Base-by-base conservation (phyloP, 305 asterid genomes). In the Fraxinus latifolia region DNA sequence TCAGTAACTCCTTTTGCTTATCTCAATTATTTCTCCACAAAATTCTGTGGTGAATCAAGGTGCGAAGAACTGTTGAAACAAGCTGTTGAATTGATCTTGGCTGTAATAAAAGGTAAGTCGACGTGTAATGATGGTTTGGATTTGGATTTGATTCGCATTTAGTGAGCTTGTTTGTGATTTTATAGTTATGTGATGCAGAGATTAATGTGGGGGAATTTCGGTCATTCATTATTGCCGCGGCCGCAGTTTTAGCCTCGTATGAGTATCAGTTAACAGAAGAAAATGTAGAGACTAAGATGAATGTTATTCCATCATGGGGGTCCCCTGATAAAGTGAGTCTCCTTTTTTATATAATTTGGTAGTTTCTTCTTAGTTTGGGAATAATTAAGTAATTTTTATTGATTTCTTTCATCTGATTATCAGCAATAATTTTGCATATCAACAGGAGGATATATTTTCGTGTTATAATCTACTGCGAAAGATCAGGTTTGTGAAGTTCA, bases 211-310 rank as follows among this genome's bases (percentile, higher is more conserved):
- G 78, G 21, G 89, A 84, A 74, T 77, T 53, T 76, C 89, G 81
- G 60, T 89, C 91, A 17, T 88, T 90, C 3, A 29, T 90, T 55
- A 19, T 89, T 78, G 90, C 93, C 5, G 93, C 90, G 2, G 93
- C 90, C 0, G 90, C 93, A 32, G 86, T 90, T 11, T 82, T 90
- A 82, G 91, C 91, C 6, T 87, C 91, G 7, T 81, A 34, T 60
- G 90, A 86, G 85, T 27, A 68, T 83, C 81, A 82, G 67, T 78
- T 87, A 62, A 82, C 87, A 15, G 65, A 47, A 5, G 58, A 85
- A 50, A 12, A 23, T 19, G 31, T 90, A 25, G 91, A 86, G 80
- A 42, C 27, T 3, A 87, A 84, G 86, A 82, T 83, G 82, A 77
- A 83, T 74, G 77, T 47, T 25, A 87, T 88, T 77, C 80, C 89